A percentile compares a stretch with the other conserved stretches of the same genome.
Evolutionary conservation across 1,284 basidiomycete species (phyloP).

Genomic region (Bondarzewia mesenterica): DNA sequence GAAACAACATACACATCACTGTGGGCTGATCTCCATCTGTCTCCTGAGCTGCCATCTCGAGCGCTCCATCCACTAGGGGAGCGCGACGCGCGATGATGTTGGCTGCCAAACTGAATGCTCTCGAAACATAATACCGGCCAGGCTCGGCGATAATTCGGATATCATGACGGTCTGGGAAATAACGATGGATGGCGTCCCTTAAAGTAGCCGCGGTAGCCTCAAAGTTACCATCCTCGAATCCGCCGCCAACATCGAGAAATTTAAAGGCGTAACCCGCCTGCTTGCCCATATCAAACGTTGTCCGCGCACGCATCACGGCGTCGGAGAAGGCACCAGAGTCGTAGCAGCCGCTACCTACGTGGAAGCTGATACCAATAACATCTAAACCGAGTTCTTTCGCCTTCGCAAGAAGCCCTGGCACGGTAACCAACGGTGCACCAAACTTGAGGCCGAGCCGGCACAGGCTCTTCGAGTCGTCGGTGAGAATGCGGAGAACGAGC

Average conservation of each 20-base stretch:
- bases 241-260: constrained; percentile 91
- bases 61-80: constrained; percentile 32
- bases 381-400: constrained; percentile 79
- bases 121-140: constrained; percentile 89
- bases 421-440: constrained; percentile 83
- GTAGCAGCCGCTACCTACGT: constrained; percentile 96
- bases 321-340: constrained; percentile 88
- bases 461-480: constrained; percentile 92
- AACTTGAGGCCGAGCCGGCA: constrained; percentile 96
- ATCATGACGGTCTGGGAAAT: constrained; percentile 78
- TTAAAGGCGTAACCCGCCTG: constrained; percentile 79
- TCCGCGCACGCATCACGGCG: constrained; percentile 78
- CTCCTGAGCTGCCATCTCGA: constrained; percentile 19
- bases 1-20: constrained; percentile 70
- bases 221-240: constrained; percentile 90
- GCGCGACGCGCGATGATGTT: constrained; percentile 90
- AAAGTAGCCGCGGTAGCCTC: constrained; percentile 75
- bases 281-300: constrained; percentile 84
- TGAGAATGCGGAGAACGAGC: constrained; percentile 90
- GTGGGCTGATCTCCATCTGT: constrained; percentile 44
- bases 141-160: constrained; percentile 94
- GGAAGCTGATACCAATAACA: constrained; percentile 95
- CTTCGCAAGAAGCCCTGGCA: constrained; percentile 73
- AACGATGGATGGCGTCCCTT: constrained; percentile 62
- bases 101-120: constrained; percentile 88